Conservation (phyloP, 257 asterid species). For the Scutellaria minor region DNA sequence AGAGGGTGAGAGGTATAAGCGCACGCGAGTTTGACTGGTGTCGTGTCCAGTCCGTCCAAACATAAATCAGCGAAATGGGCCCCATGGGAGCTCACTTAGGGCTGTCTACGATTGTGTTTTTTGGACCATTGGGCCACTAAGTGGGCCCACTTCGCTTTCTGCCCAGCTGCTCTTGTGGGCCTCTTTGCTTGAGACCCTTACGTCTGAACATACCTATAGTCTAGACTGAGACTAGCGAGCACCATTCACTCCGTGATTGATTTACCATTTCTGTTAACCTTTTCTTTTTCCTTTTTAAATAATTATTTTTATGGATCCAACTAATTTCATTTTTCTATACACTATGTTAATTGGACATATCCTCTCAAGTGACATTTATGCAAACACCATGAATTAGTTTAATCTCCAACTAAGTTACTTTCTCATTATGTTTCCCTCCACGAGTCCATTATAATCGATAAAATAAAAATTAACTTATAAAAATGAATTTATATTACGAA, state of each 20-base stretch:
- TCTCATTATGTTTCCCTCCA: no score
- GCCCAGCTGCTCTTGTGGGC: slow-evolving; percentile 46
- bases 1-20: background rate
- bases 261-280: background rate
- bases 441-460: no score
- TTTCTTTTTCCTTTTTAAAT: background rate
- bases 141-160: slow-evolving; percentile 41
- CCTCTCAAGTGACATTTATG: no score
- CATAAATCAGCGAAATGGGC: slow-evolving; percentile 14
- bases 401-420: no score
- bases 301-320: no score
- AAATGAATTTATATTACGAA: no score
- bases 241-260: slow-evolving; percentile 64
- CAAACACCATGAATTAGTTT: no score
- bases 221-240: slow-evolving; percentile 33
- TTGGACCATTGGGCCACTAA: slow-evolving; percentile 21
- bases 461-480: no score
- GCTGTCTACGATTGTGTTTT: background rate
- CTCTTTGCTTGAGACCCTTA: slow-evolving; percentile 10
- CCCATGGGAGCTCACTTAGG: slow-evolving; percentile 1
- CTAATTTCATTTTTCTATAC: no score
- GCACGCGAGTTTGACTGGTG: slow-evolving; percentile 23
- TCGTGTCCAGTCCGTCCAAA: background rate
- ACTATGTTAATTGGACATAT: no score
- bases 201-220: background rate